Conservation (phyloP, 164 flowering plant species). For the Magnolia officinalis region DNA sequence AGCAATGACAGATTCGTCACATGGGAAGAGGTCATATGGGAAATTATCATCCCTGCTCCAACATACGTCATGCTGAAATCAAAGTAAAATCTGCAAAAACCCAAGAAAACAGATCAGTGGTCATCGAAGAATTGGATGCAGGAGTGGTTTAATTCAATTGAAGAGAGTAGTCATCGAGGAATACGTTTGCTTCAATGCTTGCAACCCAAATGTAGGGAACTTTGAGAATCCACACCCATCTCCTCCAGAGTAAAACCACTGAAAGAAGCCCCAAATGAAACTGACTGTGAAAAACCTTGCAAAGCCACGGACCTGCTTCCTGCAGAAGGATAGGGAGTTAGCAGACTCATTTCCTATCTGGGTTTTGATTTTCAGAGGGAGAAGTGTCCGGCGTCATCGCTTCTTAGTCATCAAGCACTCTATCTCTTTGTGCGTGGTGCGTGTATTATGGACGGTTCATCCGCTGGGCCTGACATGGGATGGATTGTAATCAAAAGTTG, state of each 20-base stretch:
- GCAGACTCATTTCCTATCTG: neutral
- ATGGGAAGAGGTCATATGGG: conserved; percentile 86
- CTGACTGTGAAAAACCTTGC: conserved; percentile 15
- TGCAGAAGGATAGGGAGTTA: conserved; percentile 20
- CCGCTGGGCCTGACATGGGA: neutral
- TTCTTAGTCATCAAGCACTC: neutral
- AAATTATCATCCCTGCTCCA: conserved; percentile 90
- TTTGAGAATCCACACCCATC: conserved; percentile 17
- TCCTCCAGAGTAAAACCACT: conserved; percentile 25
- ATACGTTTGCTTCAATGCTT: conserved; percentile 18
- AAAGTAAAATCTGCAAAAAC: conserved; percentile 69
- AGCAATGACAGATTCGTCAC: conserved; percentile 81
- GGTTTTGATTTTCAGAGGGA: neutral
- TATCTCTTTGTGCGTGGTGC: neutral
- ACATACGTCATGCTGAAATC: conserved; percentile 74
- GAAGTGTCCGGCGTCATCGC: neutral
- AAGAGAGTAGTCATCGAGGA: neutral
- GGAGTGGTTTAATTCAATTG: neutral
- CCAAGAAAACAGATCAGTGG: neutral
- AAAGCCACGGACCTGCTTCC: conserved; percentile 32
- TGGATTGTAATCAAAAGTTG: neutral
- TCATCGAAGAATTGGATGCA: neutral
- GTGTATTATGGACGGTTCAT: too few relatives aligned
- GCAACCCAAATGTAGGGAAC: conserved; percentile 23
- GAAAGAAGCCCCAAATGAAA: conserved; percentile 21